Evolutionary conservation across 192 early-diverging fungal species (phyloP), one percentile per base, ranked within the genome.

Genomic region (Podila minutissima): DNA sequence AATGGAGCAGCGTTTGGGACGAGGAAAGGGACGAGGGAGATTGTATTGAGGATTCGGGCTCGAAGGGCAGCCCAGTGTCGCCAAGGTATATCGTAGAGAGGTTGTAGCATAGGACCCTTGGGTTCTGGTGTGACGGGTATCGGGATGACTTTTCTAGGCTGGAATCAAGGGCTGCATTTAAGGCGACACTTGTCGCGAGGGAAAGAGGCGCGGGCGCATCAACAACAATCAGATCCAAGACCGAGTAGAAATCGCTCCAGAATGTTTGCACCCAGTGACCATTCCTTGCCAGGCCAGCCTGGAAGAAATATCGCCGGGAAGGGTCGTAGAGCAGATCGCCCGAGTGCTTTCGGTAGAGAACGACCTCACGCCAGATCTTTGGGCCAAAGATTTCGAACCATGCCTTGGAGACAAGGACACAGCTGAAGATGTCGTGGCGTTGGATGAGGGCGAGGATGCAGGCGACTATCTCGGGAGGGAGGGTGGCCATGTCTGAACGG

Each of bases 301-400:
- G 53, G 53, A 55, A 55, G 24, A 55, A 55, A 26, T n/a, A 55
- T 10, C 53, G 53, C n/a, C 53, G 53, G 9, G 24, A 19, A 26
- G 53, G 53, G 22, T 55, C 53, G 8, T 55, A 26, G 53, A 55
- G 53, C 24, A 55, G 53, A 55, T 55, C 53, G 17, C 53, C n/a
- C 11, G 53, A 55, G 22, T 55, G 53, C 5, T n/a, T 24, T 24
- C 53, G 53, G 24, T 55, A 55, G 17, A 55, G 53, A 5, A 55
- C 53, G 53, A 55, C 53, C 53, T 55, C 53, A 4, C 53, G 53
- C 53, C 53, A 55, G 53, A 55, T 55, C 53, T 55, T n/a, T 0
- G 53, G 53, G 22, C 53, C 53, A 55, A 55, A 55, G 53, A 55
- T 55, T 24, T 55, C 13, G 53, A 55, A 55, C 53, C 53, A 55